Evolutionary conservation across 345 rosid genomes (phyloP), one percentile per base, ranked within the genome.

Genomic region (Dimocarpus longan): DNA sequence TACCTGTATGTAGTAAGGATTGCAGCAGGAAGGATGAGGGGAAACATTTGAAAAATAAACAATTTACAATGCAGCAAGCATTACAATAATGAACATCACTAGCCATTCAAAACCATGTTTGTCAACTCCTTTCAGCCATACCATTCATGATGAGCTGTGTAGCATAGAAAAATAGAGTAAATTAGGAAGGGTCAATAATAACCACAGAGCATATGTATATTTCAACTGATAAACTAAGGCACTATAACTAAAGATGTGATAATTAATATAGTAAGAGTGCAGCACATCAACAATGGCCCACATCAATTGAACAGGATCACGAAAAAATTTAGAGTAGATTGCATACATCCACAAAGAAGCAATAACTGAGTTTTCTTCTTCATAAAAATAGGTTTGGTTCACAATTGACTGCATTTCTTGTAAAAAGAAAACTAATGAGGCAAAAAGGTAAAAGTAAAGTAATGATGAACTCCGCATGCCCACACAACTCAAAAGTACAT

Each of bases 111-210:
- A 96, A 69, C 97, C 92, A 83, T 93, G 90, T 82, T 87, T 83
- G 60, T 94, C 98, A 72, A 93, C 83, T 83, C 98, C 93, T 87
- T 93, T 94, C 63, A 93, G 87, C 84, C 93, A 84, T 65, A 96
- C 98, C 91, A 94, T 90, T 85, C 99, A 88, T 52, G 98, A 96
- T 48, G 97, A 93, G 82, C 99, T 94, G 94, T n/a, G n/a, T 76
- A 73, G 42, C 64, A 79, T 50, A 75, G 66, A 42, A 37, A 42
- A 39, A 40, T 32, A 57, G 42, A 57, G 66, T 39, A 68, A 44
- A 68, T 57, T 57, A 54, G 65, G 42, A 67, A 54, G 19, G 19
- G 43, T 39, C n/a, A n/a, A n/a, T n/a, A n/a, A n/a, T n/a, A n/a
- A n/a, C 59, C 28, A 26, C 10, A 9, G 16, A 6, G 72, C 8